Evolutionary conservation across 495 filamentous ascomycete genomes (phyloP), one percentile per base, ranked within the genome.

Genomic region (Aspergillus nanangensis): DNA sequence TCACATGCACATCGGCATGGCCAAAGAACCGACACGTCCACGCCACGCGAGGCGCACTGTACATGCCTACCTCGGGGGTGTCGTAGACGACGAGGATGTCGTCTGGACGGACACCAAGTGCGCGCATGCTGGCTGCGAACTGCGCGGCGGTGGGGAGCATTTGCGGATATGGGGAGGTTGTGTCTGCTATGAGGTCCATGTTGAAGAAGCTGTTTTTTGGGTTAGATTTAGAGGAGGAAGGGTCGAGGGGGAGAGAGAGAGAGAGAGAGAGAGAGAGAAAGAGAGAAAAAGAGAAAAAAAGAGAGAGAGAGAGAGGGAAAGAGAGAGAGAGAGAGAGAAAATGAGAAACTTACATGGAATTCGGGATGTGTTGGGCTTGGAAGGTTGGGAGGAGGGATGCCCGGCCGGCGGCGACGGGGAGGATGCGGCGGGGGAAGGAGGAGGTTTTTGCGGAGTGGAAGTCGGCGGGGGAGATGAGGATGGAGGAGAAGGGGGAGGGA

Each of bases 41-140:
- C 15, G 64, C 64, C 7, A 63, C 57, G 0, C 64, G 59, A 1
- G 64, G 64, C 0, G 61, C 54, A 3, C 42, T 60, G 44, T 67
- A 67, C 5, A 62, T 45, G 4, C 57, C 64, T 1, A 60, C 45
- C 19, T 63, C 59, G 3, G 50, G 24, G 1, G 59, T 42, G 25
- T 67, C 64, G 41, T 67, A 67, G n/a, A 67, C 34, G 32, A 67
- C 57, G 1, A 67, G 31, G 13, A 58, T 49, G 31, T 67, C 64
- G 21, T 58, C 50, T 1, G 48, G 50, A 1, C n/a, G 44, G 41
- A 67, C 48, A 20, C 51, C 57, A 1, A 67, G 45, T 3, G 40
- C 31, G 10, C 48, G 14, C 55, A 65, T 59, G 24, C 36, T 45
- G 5, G 19, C 18, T 8, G 53, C 46, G 45, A 65, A 65, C 4